Percentiles rank a stretch among this genome's conserved stretches.
Evolutionary conservation across 2,329 filamentous ascomycete species (phyloP).

Genomic region (Cladosporium cucumerinum): DNA sequence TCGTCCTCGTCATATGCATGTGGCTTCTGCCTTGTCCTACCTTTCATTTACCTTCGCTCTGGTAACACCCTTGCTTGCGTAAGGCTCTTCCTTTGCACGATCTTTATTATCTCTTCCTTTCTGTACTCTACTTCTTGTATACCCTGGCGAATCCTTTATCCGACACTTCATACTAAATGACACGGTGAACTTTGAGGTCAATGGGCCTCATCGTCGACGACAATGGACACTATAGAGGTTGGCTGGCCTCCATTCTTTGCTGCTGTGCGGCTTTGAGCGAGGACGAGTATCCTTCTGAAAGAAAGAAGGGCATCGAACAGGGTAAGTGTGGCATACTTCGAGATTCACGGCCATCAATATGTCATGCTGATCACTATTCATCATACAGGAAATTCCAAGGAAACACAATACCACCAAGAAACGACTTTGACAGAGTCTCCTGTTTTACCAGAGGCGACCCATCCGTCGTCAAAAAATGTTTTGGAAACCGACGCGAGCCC

Average conservation of each 20-base stretch:
- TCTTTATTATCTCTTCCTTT: constrained; percentile 2
- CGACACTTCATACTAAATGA: constrained; percentile 15
- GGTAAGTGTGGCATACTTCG: constrained; percentile 18
- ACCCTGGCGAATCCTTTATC: not conserved
- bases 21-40: constrained; percentile 10
- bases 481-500: not conserved
- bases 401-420: not conserved
- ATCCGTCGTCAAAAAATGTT: not conserved
- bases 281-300: constrained; percentile 26
- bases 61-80: constrained; percentile 8
- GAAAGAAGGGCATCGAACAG: constrained; percentile 20
- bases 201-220: constrained; percentile 34
- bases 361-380: not conserved
- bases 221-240: constrained; percentile 29
- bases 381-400: not conserved
- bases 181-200: constrained; percentile 21
- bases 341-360: not conserved
- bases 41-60: constrained; percentile 9
- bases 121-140: constrained; percentile 12
- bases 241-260: constrained; percentile 36
- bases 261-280: constrained; percentile 32
- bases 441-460: not conserved
- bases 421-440: not conserved
- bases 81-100: not conserved
- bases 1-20: constrained; percentile 8